These are phyloP conservation scores for Aureobasidium sp. DNA, from an alignment of 2,329 filamentous ascomycete species.

Conservation along the genomic window DNA sequence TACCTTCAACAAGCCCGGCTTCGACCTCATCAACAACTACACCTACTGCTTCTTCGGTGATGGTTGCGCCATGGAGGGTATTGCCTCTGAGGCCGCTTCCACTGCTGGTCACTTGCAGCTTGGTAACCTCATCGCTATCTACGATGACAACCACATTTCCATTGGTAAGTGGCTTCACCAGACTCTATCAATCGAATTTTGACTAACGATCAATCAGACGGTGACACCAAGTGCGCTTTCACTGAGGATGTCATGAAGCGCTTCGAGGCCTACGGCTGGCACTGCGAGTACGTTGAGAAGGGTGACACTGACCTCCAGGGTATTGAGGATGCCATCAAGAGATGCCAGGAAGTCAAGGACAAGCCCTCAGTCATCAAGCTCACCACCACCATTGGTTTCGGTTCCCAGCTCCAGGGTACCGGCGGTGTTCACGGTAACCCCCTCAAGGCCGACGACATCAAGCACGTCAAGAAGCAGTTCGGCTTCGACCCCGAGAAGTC, in stretches of 20 bases:
- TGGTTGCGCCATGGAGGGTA: constrained; percentile 97
- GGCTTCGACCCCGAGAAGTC: constrained; percentile 92
- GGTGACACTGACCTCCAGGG: constrained; percentile 81
- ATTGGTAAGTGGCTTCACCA: constrained; percentile 46
- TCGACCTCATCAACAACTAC: constrained; percentile 88
- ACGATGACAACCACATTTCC: constrained; percentile 98
- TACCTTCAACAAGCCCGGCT: constrained; percentile 94
- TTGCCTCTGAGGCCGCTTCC: constrained; percentile 86
- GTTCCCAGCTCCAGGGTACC: constrained; percentile 87
- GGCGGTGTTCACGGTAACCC: constrained; percentile 94
- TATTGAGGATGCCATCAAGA: constrained; percentile 82
- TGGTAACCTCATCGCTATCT: constrained; percentile 93
- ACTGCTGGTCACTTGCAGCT: constrained; percentile 94
- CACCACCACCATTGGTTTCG: constrained; percentile 94
- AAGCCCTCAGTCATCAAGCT: constrained; percentile 97
- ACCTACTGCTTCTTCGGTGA: constrained; percentile 96
- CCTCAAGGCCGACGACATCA: constrained; percentile 88
- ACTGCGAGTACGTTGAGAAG: constrained; percentile 74
- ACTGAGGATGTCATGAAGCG: constrained; percentile 93
- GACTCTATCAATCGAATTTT: background rate
- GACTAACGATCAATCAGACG: constrained; percentile 49
- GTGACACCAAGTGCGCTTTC: constrained; percentile 92
- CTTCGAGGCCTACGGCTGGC: constrained; percentile 97
- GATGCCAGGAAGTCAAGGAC: constrained; percentile 80
- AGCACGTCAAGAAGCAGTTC: constrained; percentile 89